Evolutionary conservation across 179 eudicot genomes (phyloP).

Genomic region (Camellia oleifera): DNA sequence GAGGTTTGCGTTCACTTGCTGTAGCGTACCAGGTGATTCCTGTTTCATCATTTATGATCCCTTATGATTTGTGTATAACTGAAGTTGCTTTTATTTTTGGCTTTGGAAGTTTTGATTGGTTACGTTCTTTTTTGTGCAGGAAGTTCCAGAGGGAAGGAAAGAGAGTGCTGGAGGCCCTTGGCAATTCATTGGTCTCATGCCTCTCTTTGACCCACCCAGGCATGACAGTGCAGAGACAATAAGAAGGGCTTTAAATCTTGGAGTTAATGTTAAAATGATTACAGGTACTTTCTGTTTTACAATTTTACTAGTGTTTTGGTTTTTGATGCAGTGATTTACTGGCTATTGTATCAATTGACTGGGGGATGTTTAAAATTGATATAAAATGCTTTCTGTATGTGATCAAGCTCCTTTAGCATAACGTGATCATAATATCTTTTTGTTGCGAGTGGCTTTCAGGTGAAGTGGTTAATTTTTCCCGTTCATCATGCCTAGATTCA

Average conservation of each 20-base stretch:
- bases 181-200: constrained; percentile 88
- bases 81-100: not conserved
- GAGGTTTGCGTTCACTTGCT: constrained; percentile 87
- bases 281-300: constrained; percentile 43
- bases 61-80: constrained; percentile 10
- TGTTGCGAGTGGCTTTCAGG: not conserved
- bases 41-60: not conserved
- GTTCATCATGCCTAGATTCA: not conserved
- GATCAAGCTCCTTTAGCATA: not conserved
- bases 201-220: constrained; percentile 93
- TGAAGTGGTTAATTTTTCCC: not conserved
- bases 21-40: constrained; percentile 80
- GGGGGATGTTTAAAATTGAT: not conserved
- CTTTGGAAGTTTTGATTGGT: not conserved
- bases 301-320: not conserved
- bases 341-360: not conserved
- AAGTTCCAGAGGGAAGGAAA: constrained; percentile 79
- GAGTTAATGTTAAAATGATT: constrained; percentile 88
- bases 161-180: constrained; percentile 88
- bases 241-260: constrained; percentile 81
- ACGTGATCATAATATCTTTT: not conserved
- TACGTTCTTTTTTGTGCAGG: constrained; percentile 36
- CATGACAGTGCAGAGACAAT: constrained; percentile 96
- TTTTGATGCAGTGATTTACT: not conserved
- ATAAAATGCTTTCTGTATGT: not conserved